phyloP scores from a whole-genome alignment of 1,284 basidiomycete species.

The Prillingera fragicola region DNA sequence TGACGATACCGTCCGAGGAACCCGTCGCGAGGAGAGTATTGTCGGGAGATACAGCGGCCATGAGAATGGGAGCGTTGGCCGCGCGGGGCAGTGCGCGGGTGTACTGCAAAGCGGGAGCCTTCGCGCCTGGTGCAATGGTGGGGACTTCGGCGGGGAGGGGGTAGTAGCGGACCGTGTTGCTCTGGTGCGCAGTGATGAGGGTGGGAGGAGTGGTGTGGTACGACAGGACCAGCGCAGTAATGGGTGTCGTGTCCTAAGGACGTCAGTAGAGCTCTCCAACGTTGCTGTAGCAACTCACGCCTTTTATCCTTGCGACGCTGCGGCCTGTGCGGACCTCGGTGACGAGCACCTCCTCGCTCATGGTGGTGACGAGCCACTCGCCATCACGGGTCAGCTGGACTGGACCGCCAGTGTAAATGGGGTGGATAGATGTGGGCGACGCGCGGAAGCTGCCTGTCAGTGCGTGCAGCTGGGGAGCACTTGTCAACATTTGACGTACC shows the following conservation, averaged over 20 bases:
- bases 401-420: constrained; percentile 82
- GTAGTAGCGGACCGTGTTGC: constrained; percentile 52
- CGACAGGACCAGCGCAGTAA: constrained; percentile 51
- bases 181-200: constrained; percentile 51
- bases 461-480: background rate
- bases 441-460: constrained; percentile 39
- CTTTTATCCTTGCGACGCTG: constrained; percentile 71
- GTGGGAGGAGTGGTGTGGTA: constrained; percentile 47
- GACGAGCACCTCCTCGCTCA: constrained; percentile 76
- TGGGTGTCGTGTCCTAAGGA: constrained; percentile 52
- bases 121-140: constrained; percentile 8
- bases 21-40: constrained; percentile 89
- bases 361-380: constrained; percentile 71
- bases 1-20: constrained; percentile 90
- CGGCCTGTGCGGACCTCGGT: constrained; percentile 71
- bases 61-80: constrained; percentile 88
- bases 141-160: constrained; percentile 39
- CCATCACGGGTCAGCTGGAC: constrained; percentile 77
- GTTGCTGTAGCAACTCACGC: constrained; percentile 56
- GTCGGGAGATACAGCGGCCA: constrained; percentile 78
- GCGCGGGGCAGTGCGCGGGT: constrained; percentile 71
- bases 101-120: constrained; percentile 50
- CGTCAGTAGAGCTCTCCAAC: constrained; percentile 37
- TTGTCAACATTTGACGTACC: constrained; percentile 20
- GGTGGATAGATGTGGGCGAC: constrained; percentile 49